Percentiles rank a stretch among this genome's conserved stretches.
Evolutionary conservation across 2,329 filamentous ascomycete species (phyloP).

Genomic region (Trichoderma sp.): DNA sequence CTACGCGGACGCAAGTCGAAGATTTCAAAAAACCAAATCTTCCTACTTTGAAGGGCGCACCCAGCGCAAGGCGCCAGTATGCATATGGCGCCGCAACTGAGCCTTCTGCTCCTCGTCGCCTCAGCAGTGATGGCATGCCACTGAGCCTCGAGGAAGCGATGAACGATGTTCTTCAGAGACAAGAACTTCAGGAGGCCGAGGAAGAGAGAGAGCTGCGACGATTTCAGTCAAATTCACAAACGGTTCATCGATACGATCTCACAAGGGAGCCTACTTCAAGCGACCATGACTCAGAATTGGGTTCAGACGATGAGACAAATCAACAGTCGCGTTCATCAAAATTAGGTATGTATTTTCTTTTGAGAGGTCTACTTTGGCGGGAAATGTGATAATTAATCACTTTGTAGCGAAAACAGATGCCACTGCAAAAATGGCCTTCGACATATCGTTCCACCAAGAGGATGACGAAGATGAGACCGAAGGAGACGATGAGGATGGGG

Average conservation of each 20-base stretch:
- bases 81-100: conserved; percentile 46
- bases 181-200: conserved; percentile 21
- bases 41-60: conserved; percentile 39
- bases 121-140: not conserved
- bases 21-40: conserved; percentile 36
- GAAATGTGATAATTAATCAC: not conserved
- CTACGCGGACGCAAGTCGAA: conserved; percentile 6
- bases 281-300: not conserved
- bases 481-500: conserved; percentile 11
- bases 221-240: not conserved
- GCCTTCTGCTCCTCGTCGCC: conserved; percentile 36
- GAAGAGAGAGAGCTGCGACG: conserved; percentile 1
- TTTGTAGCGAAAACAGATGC: not conserved
- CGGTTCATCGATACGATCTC: not conserved
- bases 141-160: conserved; percentile 16
- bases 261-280: not conserved
- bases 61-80: conserved; percentile 45
- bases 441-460: not conserved
- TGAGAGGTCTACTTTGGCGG: not conserved
- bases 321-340: not conserved
- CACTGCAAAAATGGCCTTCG: conserved; percentile 7
- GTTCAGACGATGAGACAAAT: not conserved
- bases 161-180: conserved; percentile 17
- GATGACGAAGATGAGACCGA: conserved; percentile 33
- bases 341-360: not conserved